Conservation (phyloP, 306 rosid species). For the Mucuna pruriens region DNA sequence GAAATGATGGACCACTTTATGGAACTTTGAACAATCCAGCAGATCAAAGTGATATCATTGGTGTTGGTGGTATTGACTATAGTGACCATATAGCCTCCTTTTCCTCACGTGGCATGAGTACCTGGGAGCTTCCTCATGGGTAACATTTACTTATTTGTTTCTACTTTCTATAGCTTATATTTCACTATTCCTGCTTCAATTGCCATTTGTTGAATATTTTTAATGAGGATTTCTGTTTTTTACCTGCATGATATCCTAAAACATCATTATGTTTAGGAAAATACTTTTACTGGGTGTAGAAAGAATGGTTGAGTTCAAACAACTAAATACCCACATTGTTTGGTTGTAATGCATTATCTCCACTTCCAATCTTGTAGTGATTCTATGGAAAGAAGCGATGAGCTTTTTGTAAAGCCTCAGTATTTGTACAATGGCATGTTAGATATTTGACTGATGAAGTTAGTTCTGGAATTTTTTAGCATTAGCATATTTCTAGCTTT, state of each 20-base stretch:
- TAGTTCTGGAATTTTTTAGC: not conserved
- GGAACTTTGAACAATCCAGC: conserved; percentile 99
- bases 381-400: not conserved
- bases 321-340: not conserved
- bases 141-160: conserved; percentile 40
- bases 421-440: not conserved
- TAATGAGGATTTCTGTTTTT: not conserved
- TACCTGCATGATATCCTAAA: not conserved
- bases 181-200: not conserved
- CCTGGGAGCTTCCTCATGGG: conserved; percentile 99
- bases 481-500: conserved; percentile 10
- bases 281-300: conserved; percentile 2
- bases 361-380: not conserved
- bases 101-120: conserved; percentile 99
- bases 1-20: conserved; percentile 98
- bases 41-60: conserved; percentile 95
- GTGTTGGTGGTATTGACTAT: conserved; percentile 98
- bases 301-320: conserved; percentile 7
- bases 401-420: not conserved
- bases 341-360: not conserved
- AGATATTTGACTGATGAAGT: not conserved
- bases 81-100: conserved; percentile 98
- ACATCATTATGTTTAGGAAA: not conserved
- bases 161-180: conserved; percentile 2
- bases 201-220: not conserved